Percentiles rank a stretch among this genome's conserved stretches.
Conservation (phyloP, 2,329 filamentous ascomycete species). For the Pestalotiopsis sp. region DNA sequence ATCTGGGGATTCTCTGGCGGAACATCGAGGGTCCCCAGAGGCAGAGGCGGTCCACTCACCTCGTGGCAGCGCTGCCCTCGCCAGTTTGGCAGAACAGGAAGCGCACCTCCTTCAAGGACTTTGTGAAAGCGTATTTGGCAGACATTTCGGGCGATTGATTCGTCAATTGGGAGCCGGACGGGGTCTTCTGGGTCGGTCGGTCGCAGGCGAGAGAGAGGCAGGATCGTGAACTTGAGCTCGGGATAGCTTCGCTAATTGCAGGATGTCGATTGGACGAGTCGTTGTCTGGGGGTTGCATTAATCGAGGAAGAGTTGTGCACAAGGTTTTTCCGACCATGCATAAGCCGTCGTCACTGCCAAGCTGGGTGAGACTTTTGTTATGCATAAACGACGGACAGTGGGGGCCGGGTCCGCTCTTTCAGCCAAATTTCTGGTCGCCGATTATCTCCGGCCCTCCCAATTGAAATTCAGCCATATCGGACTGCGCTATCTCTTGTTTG, state of each 20-base stretch:
- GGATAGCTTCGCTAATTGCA: conserved; percentile 15
- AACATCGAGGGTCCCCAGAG: neutral
- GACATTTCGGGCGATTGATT: conserved; percentile 65
- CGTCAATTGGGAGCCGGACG: conserved; percentile 18
- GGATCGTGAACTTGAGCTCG: neutral
- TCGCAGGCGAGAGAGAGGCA: neutral
- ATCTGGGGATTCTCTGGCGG: neutral
- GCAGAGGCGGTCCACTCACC: conserved; percentile 57
- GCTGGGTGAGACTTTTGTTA: neutral
- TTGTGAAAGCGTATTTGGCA: conserved; percentile 87
- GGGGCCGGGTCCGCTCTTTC: neutral
- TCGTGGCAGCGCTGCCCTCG: conserved; percentile 83
- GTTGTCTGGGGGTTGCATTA: neutral
- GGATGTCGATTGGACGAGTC: conserved; percentile 5
- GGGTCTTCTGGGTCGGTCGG: conserved; percentile 1
- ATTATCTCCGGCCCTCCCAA: conserved; percentile 15
- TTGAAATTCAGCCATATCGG: conserved; percentile 3
- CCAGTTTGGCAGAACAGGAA: conserved; percentile 97
- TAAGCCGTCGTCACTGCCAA: neutral
- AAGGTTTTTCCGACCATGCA: conserved; percentile 16
- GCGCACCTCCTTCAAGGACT: conserved; percentile 89
- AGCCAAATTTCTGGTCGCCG: conserved; percentile 11
- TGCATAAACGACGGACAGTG: neutral
- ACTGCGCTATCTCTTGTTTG: neutral
- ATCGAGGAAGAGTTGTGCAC: conserved; percentile 5